Evolutionary conservation across 192 early-diverging fungal species (phyloP), one percentile per base, ranked within the genome.

Genomic region (Mortierella alpina): DNA sequence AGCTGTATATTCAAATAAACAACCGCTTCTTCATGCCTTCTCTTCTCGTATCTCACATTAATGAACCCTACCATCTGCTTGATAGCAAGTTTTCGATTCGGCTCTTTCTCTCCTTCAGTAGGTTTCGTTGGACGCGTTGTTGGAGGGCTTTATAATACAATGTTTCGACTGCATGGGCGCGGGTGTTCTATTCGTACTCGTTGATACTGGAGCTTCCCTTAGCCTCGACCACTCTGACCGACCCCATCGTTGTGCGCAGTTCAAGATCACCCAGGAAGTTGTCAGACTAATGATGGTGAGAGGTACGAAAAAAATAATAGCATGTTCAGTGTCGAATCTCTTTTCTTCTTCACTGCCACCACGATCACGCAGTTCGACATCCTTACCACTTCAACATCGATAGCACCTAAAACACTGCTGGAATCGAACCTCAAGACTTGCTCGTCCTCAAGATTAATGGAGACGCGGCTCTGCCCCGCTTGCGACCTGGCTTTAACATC

Each of bases 131-230:
- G n/a, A n/a, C n/a, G n/a, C n/a, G n/a, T n/a, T n/a, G n/a, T n/a
- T n/a, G n/a, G n/a, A n/a, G n/a, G n/a, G n/a, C n/a, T n/a, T n/a
- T n/a, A n/a, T n/a, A n/a, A n/a, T n/a, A n/a, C n/a, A n/a, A n/a
- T n/a, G n/a, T n/a, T n/a, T n/a, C n/a, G n/a, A n/a, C n/a, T n/a
- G n/a, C n/a, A n/a, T n/a, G n/a, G n/a, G n/a, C 6, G 1, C 14
- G 42, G 5, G 66, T 47, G 14, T 67, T 22, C 44, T 67, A 47
- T 20, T 67, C 54, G 23, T 46, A 67, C n/a, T 67, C 54, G 18
- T 57, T 67, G 44, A 41, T 18, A 13, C 54, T 67, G 7, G n/a
- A n/a, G 54, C 66, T 57, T n/a, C 47, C 17, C 10, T 47, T 20
- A 2, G 44, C 44, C 54, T 67, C 66, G n/a, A 23, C 8, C n/a